phyloP scores from a whole-genome alignment of 2,329 filamentous ascomycete genomes.

The Byssochlamys sp. region DNA sequence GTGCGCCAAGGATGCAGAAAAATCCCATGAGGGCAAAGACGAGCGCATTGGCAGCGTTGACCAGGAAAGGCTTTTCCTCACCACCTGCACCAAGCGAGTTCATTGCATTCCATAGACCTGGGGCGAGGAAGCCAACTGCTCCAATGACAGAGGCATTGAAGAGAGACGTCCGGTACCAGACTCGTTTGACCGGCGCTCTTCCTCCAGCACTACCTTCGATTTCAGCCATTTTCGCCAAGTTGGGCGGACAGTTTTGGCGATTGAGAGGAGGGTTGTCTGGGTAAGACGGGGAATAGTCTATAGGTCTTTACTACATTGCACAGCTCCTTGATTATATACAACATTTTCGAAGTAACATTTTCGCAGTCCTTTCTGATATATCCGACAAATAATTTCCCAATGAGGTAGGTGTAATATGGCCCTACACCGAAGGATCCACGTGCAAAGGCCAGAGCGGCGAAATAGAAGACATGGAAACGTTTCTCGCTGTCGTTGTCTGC shows the following conservation, averaged over 20 bases:
- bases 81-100: slow-evolving; percentile 46
- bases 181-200: background rate
- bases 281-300: background rate
- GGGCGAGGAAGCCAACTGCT: slow-evolving; percentile 38
- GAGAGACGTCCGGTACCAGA: slow-evolving; percentile 41
- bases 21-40: slow-evolving; percentile 36
- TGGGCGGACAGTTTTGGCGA: background rate
- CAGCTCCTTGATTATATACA: background rate
- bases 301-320: background rate
- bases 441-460: background rate
- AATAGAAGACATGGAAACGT: background rate
- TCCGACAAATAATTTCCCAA: background rate
- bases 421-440: background rate
- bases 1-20: slow-evolving; percentile 40
- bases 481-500: background rate
- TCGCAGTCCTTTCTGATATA: background rate
- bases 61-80: slow-evolving; percentile 42
- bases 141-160: slow-evolving; percentile 45
- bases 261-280: background rate
- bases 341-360: background rate
- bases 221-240: background rate
- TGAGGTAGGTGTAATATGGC: background rate
- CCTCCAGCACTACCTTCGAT: background rate
- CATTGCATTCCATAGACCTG: slow-evolving; percentile 47
- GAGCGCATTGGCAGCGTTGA: slow-evolving; percentile 45